Evolutionary conservation across 2,329 filamentous ascomycete species (phyloP), one percentile per base, ranked within the genome.

Genomic region (Fragosphaeria purpurea): DNA sequence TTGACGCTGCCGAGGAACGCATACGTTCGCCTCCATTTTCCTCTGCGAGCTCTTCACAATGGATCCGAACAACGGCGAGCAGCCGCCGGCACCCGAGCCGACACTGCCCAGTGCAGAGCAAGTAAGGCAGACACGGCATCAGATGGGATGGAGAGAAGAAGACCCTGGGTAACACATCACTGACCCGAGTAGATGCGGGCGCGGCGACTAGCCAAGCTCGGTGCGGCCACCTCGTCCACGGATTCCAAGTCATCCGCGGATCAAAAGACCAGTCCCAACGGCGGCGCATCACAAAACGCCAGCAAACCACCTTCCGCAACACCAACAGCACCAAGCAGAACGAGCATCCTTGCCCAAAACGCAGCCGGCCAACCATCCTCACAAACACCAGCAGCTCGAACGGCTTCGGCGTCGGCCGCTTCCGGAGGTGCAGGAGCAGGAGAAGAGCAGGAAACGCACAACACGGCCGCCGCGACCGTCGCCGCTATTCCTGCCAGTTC

Each of bases 51-150:
- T 44, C 45, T 4, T 9, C 52, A 68, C 39, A n/a, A 70, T 77
- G 74, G 73, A 77, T 56, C 67, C 72, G 11, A 69, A 69, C 63
- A 67, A 72, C 52, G 67, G 69, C 57, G 66, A 58, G 30, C 56
- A 62, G 22, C 63, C 66, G 30, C 64, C 53, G 33, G 22, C 22
- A 22, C 38, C 64, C 57, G 58, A 59, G 55, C 57, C 57, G 7
- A 58, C 53, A 30, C 54, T 60, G 31, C 58, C 58, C 13, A 55
- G 54, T 13, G 53, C 55, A 10, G 58, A 58, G 51, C 53, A 59
- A 56, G 58, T 59, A 45, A 41, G 56, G 22, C 22, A 22, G 22
- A 22, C 22, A 22, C 22, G 22, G 22, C 22, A 22, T 22, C 22
- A 22, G 22, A 22, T 22, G 22, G 22, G 22, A 22, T 22, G 22